Base-by-base conservation (phyloP, 2,329 filamentous ascomycete genomes). In the Penicillium sp. region DNA sequence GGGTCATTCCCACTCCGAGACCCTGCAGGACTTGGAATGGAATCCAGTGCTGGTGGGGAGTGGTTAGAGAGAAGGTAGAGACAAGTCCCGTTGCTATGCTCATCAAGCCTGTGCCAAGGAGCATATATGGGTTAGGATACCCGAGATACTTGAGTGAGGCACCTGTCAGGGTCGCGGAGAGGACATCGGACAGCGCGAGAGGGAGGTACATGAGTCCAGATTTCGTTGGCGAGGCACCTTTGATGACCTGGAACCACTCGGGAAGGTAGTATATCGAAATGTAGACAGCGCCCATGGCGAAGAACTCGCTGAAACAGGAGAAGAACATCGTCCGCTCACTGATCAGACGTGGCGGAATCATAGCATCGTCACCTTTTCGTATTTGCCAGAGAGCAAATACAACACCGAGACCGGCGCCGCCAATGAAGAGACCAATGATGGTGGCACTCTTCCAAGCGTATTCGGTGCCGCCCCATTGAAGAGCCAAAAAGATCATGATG, bases 1-100 rank as follows among this genome's bases (percentile, higher is more conserved):
- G 49, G 13, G 54, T 50, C 58, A 57, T 54, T 7, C 58, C 58
- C 2, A 50, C 54, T 16, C 58, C 58, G 11, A 60, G 46, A n/a
- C 58, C 58, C 10, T 57, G 58, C 2, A 60, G 39, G 21, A 57
- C 58, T 39, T 60, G 58, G 39, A 51, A 60, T 15, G 39, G 40
- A 29, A 60, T 60, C 54, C 54, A 57, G 15, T 47, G 51, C 11
- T 38, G n/a, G 29, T 53, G 50, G 10, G 16, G 6, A 3, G 41
- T 29, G 7, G 0, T 44, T 29, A 11, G 16, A 10, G 41, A 44
- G 16, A 44, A 44, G 16, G 41, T 44, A 19, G 41, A 44, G 41
- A 44, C 29, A 9, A 44, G 41, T 7, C 41, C 41, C 2, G 41
- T 44, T 29, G 41, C 41, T n/a, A 44, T 44, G 9, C 41, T 44